Percentiles rank a stretch among this genome's conserved stretches.
These are phyloP conservation scores for Thuja plicata DNA, from an alignment of 83 land plant genomes.

Conservation along the genomic window DNA sequence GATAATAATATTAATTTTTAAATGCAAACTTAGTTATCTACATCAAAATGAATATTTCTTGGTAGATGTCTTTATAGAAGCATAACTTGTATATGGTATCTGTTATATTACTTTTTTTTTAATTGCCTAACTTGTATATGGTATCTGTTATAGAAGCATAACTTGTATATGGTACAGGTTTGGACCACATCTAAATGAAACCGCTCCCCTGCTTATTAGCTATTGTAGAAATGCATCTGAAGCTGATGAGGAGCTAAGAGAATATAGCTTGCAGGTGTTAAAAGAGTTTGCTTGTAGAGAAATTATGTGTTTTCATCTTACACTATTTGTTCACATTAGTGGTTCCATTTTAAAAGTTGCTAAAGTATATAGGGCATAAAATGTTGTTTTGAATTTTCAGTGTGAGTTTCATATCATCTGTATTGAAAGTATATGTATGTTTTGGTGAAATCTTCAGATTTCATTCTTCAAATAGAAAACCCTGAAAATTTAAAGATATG, in stretches of 20 bases:
- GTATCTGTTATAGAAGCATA: not conserved
- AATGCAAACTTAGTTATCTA: not conserved
- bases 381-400: not conserved
- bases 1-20: not conserved
- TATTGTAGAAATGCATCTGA: constrained; percentile 94
- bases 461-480: not conserved
- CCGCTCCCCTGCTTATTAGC: constrained; percentile 78
- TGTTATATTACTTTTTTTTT: not conserved
- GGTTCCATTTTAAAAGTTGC: not conserved
- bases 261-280: constrained; percentile 94
- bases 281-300: not conserved
- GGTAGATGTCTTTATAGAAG: not conserved
- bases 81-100: not conserved
- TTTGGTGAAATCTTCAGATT: not conserved
- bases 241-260: constrained; percentile 97
- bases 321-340: not conserved
- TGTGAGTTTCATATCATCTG: not conserved
- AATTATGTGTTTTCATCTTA: not conserved
- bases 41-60: not conserved
- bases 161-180: constrained; percentile 55
- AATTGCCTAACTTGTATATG: not conserved
- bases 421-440: not conserved
- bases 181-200: constrained; percentile 87
- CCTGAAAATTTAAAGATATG: not conserved
- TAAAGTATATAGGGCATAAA: not conserved